Conservation (phyloP, 345 rosid genomes). For the Bretschneidera sinensis region DNA sequence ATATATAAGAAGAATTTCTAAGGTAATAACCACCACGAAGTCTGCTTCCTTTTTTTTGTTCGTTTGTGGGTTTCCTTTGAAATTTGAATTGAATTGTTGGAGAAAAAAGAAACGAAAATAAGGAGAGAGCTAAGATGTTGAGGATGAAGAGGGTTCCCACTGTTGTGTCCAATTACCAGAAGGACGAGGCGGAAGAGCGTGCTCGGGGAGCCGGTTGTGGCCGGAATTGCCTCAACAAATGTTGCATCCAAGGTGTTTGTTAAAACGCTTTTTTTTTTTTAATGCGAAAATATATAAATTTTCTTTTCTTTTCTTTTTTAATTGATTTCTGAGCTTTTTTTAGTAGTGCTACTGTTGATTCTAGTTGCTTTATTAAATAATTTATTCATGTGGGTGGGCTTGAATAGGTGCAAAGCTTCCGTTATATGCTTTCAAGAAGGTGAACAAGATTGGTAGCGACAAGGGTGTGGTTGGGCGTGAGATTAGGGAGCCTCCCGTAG, state of each 20-base stretch:
- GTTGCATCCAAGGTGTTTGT: slow-evolving; percentile 64
- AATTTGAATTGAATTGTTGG: slow-evolving; percentile 9
- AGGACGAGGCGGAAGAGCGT: slow-evolving; percentile 60
- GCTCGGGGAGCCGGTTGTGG: slow-evolving; percentile 63
- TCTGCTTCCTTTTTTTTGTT: background rate
- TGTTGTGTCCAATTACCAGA: slow-evolving; percentile 73
- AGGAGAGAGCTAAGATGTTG: slow-evolving; percentile 43
- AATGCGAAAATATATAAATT: background rate
- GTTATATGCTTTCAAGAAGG: slow-evolving; percentile 61
- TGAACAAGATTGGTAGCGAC: slow-evolving; percentile 21
- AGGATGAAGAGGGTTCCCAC: slow-evolving; percentile 90
- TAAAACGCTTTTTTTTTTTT: background rate
- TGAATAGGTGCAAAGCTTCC: slow-evolving; percentile 67
- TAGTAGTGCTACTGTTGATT: background rate
- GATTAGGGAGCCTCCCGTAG: slow-evolving; percentile 43
- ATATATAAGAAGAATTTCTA: background rate
- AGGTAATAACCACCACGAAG: background rate
- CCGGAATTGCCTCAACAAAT: slow-evolving; percentile 65
- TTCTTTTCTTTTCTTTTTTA: too few relatives aligned
- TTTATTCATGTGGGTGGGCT: background rate
- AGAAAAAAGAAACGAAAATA: slow-evolving; percentile 11
- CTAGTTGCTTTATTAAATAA: background rate
- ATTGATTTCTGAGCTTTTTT: slow-evolving; percentile 8
- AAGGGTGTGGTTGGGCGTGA: slow-evolving; percentile 24
- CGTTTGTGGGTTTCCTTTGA: slow-evolving; percentile 9